Evolutionary conservation across 192 early-diverging fungal genomes (phyloP).

Genomic region (Chytriomyces hyalinus): DNA sequence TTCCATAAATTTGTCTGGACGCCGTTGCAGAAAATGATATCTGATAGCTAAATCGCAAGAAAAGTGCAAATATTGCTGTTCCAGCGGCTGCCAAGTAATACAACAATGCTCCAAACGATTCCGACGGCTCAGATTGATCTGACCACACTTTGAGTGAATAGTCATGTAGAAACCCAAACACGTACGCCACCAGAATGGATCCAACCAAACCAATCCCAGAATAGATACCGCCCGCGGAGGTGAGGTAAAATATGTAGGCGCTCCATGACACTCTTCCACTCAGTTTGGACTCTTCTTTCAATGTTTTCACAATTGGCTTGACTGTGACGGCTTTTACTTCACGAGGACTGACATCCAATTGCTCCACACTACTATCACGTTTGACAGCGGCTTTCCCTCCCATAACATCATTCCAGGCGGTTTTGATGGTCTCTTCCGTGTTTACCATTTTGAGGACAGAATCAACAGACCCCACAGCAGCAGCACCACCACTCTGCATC

Average conservation of each 20-base stretch:
- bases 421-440: background rate
- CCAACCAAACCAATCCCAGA: slow-evolving; percentile 27
- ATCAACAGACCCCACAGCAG: background rate
- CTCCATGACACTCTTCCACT: slow-evolving; percentile 41
- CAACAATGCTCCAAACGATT: slow-evolving; percentile 1
- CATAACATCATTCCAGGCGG: slow-evolving; percentile 7
- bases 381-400: background rate
- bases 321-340: background rate
- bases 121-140: background rate
- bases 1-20: slow-evolving; percentile 38
- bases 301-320: background rate
- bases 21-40: slow-evolving; percentile 36
- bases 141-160: slow-evolving; percentile 50
- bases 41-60: slow-evolving; percentile 26
- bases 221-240: slow-evolving; percentile 41
- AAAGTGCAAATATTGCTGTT: slow-evolving; percentile 17
- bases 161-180: slow-evolving; percentile 40
- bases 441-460: background rate
- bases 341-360: background rate
- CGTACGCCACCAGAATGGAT: slow-evolving; percentile 37
- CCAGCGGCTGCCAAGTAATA: slow-evolving; percentile 9
- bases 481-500: slow-evolving; percentile 35
- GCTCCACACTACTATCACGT: background rate
- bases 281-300: slow-evolving; percentile 44
- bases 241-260: slow-evolving; percentile 49